Conservation (phyloP, 1,284 basidiomycete genomes). For the Bjerkandera adusta region DNA sequence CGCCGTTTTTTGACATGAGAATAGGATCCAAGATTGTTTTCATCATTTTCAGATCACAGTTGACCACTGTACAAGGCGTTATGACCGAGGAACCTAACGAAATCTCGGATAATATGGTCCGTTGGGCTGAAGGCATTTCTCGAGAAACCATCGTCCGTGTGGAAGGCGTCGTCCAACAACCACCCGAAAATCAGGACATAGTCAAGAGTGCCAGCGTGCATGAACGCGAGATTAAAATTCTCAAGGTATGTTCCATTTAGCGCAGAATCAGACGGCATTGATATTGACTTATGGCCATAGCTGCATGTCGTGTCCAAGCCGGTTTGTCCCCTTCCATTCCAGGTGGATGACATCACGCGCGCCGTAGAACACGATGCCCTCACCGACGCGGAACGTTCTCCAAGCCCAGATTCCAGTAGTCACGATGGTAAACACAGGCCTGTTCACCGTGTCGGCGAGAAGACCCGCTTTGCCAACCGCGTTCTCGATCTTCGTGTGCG, state of each 20-base stretch:
- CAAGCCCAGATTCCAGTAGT: too few species aligned
- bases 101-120: slow-evolving; percentile 70
- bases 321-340: slow-evolving; percentile 33
- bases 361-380: slow-evolving; percentile 11
- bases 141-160: slow-evolving; percentile 65
- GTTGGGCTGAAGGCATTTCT: slow-evolving; percentile 55
- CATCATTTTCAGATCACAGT: slow-evolving; percentile 58
- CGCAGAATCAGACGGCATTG: neutral
- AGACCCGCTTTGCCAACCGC: slow-evolving; percentile 66
- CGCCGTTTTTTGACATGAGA: neutral
- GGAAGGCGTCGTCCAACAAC: slow-evolving; percentile 42
- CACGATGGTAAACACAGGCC: slow-evolving; percentile 30
- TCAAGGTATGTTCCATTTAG: slow-evolving; percentile 40
- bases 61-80: slow-evolving; percentile 63
- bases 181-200: slow-evolving; percentile 44
- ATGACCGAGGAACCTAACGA: slow-evolving; percentile 39
- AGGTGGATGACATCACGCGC: slow-evolving; percentile 42
- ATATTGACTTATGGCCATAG: slow-evolving; percentile 25
- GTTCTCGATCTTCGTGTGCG: slow-evolving; percentile 59
- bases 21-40: slow-evolving; percentile 62
- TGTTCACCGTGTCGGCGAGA: slow-evolving; percentile 39
- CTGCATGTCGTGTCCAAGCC: slow-evolving; percentile 51
- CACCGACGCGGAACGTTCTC: neutral
- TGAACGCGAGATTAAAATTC: slow-evolving; percentile 57
- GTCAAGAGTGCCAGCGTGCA: slow-evolving; percentile 51